Conservation (phyloP, 495 filamentous ascomycete genomes). For the Tuber aestivum region DNA sequence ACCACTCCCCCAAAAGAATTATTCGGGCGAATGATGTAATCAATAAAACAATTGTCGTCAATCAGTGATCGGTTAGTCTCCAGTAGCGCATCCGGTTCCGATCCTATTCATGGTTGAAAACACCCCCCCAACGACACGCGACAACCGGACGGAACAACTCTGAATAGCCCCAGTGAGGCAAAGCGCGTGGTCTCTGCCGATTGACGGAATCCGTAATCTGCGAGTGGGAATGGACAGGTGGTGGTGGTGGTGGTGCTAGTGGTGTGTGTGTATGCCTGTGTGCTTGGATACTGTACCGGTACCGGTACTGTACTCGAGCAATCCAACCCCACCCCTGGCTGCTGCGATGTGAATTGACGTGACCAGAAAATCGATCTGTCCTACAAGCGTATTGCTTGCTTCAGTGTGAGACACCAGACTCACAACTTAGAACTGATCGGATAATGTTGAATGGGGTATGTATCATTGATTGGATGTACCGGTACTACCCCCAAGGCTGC, state of each 20-base stretch:
- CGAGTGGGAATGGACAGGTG: neutral
- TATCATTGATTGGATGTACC: conserved; percentile 36
- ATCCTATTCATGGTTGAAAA: conserved; percentile 32
- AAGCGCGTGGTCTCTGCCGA: conserved; percentile 43
- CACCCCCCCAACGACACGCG: conserved; percentile 36
- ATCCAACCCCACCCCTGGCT: conserved; percentile 34
- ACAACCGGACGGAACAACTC: conserved; percentile 33
- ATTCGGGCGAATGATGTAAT: neutral
- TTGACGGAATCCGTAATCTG: conserved; percentile 30
- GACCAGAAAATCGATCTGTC: conserved; percentile 42
- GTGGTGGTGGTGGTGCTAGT: conserved; percentile 18
- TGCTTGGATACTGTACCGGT: conserved; percentile 33
- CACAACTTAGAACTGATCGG: conserved; percentile 33
- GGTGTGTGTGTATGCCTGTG: too few species aligned
- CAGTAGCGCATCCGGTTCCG: conserved; percentile 30
- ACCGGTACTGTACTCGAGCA: too few species aligned
- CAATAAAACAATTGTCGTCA: conserved; percentile 4
- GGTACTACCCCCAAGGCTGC: conserved; percentile 16
- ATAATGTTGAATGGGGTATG: conserved; percentile 29
- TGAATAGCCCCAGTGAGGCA: conserved; percentile 34
- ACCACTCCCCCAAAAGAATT: neutral
- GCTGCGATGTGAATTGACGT: conserved; percentile 43
- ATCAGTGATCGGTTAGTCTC: conserved; percentile 26
- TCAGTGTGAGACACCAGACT: conserved; percentile 42
- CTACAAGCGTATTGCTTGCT: conserved; percentile 42